Conservation (phyloP, 768 basidiomycete species). For the Russula sp. region DNA sequence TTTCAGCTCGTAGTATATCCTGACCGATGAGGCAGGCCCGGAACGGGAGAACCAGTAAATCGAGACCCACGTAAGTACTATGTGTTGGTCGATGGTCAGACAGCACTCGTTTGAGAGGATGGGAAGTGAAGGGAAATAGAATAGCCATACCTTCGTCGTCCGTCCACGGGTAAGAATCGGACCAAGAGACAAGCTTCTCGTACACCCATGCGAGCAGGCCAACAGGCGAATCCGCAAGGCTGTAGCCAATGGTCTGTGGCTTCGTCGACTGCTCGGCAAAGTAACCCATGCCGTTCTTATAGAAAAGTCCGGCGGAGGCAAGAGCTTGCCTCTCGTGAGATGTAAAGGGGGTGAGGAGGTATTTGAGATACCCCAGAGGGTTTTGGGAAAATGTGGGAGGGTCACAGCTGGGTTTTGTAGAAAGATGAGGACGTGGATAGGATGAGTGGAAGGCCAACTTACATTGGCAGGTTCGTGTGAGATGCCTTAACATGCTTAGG, state of each 20-base stretch:
- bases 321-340: slow-evolving; percentile 25
- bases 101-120: not conserved
- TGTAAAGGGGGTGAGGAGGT: slow-evolving; percentile 27
- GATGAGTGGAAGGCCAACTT: not conserved
- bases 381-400: slow-evolving; percentile 2
- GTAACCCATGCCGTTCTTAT: slow-evolving; percentile 28
- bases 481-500: slow-evolving; percentile 29
- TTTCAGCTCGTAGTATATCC: slow-evolving; percentile 30
- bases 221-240: slow-evolving; percentile 49
- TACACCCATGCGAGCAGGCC: slow-evolving; percentile 37
- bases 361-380: slow-evolving; percentile 28
- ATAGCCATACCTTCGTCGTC: slow-evolving; percentile 43
- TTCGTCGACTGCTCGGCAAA: slow-evolving; percentile 26
- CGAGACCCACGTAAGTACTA: slow-evolving; percentile 33
- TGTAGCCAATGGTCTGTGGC: slow-evolving; percentile 39
- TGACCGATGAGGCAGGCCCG: slow-evolving; percentile 27
- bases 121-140: not conserved
- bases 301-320: slow-evolving; percentile 21
- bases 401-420: not conserved
- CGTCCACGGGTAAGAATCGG: slow-evolving; percentile 47
- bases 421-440: not conserved
- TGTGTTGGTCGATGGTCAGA: too few relatives aligned
- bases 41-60: slow-evolving; percentile 32
- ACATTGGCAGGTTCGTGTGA: slow-evolving; percentile 30
- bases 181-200: slow-evolving; percentile 29